A percentile compares a stretch with the other conserved stretches of the same genome.
These are phyloP conservation scores for Astrocystis sublimbata DNA, from an alignment of 495 filamentous ascomycete genomes.

Conservation along the genomic window DNA sequence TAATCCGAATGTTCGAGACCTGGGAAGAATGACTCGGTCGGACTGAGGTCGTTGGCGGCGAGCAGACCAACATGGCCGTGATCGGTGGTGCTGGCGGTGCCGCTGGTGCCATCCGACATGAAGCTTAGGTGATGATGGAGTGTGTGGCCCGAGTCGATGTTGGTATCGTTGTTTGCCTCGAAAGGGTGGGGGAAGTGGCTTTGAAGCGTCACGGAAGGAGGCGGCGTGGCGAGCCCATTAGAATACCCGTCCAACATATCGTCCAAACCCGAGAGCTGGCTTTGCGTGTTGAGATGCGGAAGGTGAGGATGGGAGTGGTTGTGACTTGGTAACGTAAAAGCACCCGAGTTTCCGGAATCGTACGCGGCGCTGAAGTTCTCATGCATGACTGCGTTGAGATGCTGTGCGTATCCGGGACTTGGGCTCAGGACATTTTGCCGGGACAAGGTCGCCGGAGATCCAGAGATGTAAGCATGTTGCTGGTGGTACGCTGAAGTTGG, in stretches of 20 bases:
- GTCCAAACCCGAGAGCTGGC: slow-evolving; percentile 28
- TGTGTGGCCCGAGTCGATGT: slow-evolving; percentile 14
- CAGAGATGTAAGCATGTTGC: slow-evolving; percentile 40
- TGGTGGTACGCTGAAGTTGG: slow-evolving; percentile 48
- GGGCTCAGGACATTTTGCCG: slow-evolving; percentile 48
- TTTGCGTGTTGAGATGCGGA: slow-evolving; percentile 22
- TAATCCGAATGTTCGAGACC: slow-evolving; percentile 28
- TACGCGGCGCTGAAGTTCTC: slow-evolving; percentile 47
- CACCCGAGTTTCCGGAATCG: slow-evolving; percentile 19
- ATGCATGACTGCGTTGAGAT: slow-evolving; percentile 44
- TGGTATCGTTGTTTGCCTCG: slow-evolving; percentile 18
- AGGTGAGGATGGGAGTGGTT: slow-evolving; percentile 16
- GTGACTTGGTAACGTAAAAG: slow-evolving; percentile 21
- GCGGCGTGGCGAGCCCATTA: slow-evolving; percentile 42
- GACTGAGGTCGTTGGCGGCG: neutral
- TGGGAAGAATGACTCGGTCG: slow-evolving; percentile 24
- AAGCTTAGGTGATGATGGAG: slow-evolving; percentile 32
- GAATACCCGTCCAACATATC: slow-evolving; percentile 34
- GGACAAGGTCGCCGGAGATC: slow-evolving; percentile 20
- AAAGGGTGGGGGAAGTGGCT: slow-evolving; percentile 30
- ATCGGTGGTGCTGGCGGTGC: slow-evolving; percentile 7
- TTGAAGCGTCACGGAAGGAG: slow-evolving; percentile 30
- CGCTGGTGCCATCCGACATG: slow-evolving; percentile 27
- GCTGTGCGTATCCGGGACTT: slow-evolving; percentile 42
- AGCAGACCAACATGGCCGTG: slow-evolving; percentile 12